Conservation (phyloP, 2,329 filamentous ascomycete genomes). For the Geosmithia putterillii region DNA sequence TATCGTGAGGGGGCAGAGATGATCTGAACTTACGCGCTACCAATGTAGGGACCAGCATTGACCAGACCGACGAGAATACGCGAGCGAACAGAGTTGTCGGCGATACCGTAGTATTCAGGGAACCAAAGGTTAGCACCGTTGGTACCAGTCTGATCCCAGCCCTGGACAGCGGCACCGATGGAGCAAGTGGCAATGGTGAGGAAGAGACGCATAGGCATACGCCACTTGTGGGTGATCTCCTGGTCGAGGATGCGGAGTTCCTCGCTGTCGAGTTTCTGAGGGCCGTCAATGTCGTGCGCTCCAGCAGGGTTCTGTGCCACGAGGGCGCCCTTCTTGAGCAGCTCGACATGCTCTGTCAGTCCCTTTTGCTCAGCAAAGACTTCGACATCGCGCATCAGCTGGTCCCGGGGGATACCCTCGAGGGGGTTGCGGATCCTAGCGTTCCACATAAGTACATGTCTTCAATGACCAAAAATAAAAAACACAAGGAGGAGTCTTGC, state of each 20-base stretch:
- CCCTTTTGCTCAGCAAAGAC: constrained; percentile 44
- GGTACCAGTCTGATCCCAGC: constrained; percentile 53
- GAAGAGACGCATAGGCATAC: constrained; percentile 47
- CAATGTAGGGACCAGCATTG: constrained; percentile 43
- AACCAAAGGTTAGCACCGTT: constrained; percentile 53
- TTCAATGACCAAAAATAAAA: no score
- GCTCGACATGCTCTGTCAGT: constrained; percentile 42
- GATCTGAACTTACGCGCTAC: constrained; percentile 15
- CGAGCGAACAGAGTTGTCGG: constrained; percentile 14
- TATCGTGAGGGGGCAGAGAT: background rate
- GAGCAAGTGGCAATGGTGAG: constrained; percentile 56
- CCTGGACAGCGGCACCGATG: constrained; percentile 54
- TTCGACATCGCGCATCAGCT: constrained; percentile 46
- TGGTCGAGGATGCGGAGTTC: constrained; percentile 46
- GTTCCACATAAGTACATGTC: background rate
- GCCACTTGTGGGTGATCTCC: constrained; percentile 55
- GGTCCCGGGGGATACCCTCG: constrained; percentile 33
- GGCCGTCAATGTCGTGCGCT: constrained; percentile 40
- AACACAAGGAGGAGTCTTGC: background rate
- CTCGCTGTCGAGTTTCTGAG: constrained; percentile 40
- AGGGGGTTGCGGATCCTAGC: constrained; percentile 30
- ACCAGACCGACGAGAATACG: constrained; percentile 49
- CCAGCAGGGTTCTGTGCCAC: constrained; percentile 45
- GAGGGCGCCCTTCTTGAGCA: constrained; percentile 44
- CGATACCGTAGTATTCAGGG: constrained; percentile 29